Evolutionary conservation across 768 basidiomycete genomes (phyloP).

Genomic region (Brasilioporus rufonigricans): DNA sequence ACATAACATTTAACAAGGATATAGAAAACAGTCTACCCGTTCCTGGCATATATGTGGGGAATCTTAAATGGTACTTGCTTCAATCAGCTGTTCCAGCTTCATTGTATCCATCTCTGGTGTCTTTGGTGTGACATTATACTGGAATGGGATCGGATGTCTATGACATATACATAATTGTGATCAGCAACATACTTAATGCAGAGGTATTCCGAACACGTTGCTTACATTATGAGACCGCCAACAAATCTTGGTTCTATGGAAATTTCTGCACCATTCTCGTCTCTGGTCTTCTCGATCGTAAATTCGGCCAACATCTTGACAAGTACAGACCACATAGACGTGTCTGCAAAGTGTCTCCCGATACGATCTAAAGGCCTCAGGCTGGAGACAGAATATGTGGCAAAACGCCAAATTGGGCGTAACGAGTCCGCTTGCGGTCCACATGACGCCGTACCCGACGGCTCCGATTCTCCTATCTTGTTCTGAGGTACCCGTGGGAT

Average conservation of each 20-base stretch:
- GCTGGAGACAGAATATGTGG: too few species aligned
- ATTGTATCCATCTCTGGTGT: background rate
- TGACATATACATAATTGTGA: background rate
- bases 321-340: slow-evolving; percentile 24
- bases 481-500: too few species aligned
- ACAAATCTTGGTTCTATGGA: slow-evolving; percentile 13
- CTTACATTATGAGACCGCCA: slow-evolving; percentile 12
- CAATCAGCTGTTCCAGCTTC: slow-evolving; percentile 9
- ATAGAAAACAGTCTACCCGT: background rate
- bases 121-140: slow-evolving; percentile 6
- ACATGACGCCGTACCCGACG: too few species aligned
- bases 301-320: slow-evolving; percentile 19
- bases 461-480: too few species aligned
- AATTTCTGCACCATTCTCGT: slow-evolving; percentile 20
- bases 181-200: background rate
- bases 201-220: background rate
- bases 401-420: too few species aligned
- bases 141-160: slow-evolving; percentile 19
- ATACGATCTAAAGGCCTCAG: too few species aligned
- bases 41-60: too few species aligned
- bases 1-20: background rate
- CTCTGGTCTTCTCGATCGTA: slow-evolving; percentile 13
- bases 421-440: too few species aligned
- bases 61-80: slow-evolving; percentile 16
- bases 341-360: slow-evolving; percentile 26